Conservation (phyloP, 352 stramenopile species). For the Phytophthora sansomeana region DNA sequence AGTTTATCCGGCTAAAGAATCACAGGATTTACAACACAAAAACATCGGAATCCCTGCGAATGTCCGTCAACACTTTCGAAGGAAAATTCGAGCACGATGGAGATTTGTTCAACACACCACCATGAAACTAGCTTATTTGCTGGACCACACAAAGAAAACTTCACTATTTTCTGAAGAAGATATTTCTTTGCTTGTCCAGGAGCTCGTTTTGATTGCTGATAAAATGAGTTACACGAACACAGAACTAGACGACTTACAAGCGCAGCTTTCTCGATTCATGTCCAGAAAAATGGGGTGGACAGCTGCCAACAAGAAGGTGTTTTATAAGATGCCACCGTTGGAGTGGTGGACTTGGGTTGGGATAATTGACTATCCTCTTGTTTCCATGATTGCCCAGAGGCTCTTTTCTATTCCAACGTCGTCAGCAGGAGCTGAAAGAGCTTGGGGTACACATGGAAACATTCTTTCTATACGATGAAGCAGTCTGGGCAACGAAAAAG, state of each 20-base stretch:
- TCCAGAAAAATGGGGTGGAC: background rate
- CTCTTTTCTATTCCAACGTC: too few species aligned
- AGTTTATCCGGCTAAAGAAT: constrained; percentile 7
- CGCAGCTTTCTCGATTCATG: constrained; percentile 1
- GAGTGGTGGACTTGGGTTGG: too few species aligned
- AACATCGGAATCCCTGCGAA: background rate
- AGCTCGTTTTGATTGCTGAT: background rate
- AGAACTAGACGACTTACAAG: background rate
- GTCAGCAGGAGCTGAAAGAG: too few species aligned
- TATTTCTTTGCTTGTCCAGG: background rate
- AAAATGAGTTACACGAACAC: background rate
- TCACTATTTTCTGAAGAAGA: constrained; percentile 1
- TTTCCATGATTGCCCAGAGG: too few species aligned
- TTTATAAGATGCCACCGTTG: background rate
- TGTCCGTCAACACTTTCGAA: background rate
- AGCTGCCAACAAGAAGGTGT: background rate
- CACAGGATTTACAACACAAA: background rate
- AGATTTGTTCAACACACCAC: constrained; percentile 5
- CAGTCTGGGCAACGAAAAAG: too few species aligned
- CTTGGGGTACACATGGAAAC: too few species aligned
- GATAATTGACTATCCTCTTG: too few species aligned
- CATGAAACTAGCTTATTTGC: constrained; percentile 1
- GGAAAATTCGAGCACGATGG: background rate
- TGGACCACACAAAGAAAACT: constrained; percentile 14
- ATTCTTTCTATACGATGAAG: too few species aligned